These are phyloP conservation scores for Begonia peltatifolia DNA, from an alignment of 306 rosid genomes.

Conservation along the genomic window DNA sequence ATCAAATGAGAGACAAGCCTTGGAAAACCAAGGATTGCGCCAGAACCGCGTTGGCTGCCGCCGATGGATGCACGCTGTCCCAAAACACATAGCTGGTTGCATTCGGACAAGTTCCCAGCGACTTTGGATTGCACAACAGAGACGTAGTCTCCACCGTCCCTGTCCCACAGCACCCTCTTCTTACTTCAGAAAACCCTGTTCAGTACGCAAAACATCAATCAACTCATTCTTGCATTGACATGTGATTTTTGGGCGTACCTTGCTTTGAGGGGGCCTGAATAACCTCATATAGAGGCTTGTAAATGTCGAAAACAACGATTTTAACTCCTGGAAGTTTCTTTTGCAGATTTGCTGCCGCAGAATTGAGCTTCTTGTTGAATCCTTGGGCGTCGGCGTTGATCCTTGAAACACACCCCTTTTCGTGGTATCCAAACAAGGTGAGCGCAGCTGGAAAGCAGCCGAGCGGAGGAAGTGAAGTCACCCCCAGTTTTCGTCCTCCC, in stretches of 20 bases:
- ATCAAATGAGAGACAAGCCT: slow-evolving; percentile 57
- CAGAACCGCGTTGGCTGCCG: slow-evolving; percentile 71
- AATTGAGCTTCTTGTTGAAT: slow-evolving; percentile 64
- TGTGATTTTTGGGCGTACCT: slow-evolving; percentile 28
- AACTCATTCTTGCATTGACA: background rate
- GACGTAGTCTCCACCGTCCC: slow-evolving; percentile 52
- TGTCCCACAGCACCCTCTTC: slow-evolving; percentile 85
- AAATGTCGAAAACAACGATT: slow-evolving; percentile 73
- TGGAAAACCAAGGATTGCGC: slow-evolving; percentile 54
- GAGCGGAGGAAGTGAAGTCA: slow-evolving; percentile 91
- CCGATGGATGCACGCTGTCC: slow-evolving; percentile 87
- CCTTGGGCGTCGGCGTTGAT: slow-evolving; percentile 66
- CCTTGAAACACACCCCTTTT: slow-evolving; percentile 61
- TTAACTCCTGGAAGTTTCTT: slow-evolving; percentile 68
- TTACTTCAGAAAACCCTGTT: slow-evolving; percentile 65
- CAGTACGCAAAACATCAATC: background rate
- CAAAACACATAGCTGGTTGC: slow-evolving; percentile 86
- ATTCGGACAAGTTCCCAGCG: slow-evolving; percentile 70
- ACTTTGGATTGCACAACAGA: slow-evolving; percentile 56
- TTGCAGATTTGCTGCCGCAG: slow-evolving; percentile 55
- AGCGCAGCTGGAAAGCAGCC: slow-evolving; percentile 90
- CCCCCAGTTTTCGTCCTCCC: slow-evolving; percentile 90
- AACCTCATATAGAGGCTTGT: slow-evolving; percentile 59
- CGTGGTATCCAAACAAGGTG: slow-evolving; percentile 57
- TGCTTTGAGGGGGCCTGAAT: slow-evolving; percentile 55